These are phyloP conservation scores for Cryptosporidium ubiquitum DNA, from an alignment of 169 alveolate species.

Conservation along the genomic window DNA sequence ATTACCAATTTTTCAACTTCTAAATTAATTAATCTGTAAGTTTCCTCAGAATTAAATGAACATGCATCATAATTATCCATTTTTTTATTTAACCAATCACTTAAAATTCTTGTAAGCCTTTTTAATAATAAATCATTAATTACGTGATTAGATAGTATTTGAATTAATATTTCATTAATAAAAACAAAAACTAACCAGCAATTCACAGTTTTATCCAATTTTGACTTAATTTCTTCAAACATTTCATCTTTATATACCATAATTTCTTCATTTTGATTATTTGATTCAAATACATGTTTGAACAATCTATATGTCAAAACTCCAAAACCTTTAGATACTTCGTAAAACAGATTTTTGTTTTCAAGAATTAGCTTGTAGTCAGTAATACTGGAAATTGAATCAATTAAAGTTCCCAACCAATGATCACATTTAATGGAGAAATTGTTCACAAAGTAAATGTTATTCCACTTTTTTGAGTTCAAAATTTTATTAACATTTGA, in stretches of 20 bases:
- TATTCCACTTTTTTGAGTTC: constrained; percentile 9
- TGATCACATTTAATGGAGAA: background rate
- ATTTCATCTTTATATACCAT: background rate
- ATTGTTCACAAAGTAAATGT: background rate
- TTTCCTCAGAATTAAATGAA: background rate
- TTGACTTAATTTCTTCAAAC: constrained; percentile 1
- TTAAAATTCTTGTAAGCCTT: background rate
- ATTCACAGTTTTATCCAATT: background rate
- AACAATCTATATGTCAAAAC: constrained; percentile 16
- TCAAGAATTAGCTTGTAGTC: background rate
- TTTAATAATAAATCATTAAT: background rate
- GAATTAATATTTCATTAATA: constrained; percentile 5
- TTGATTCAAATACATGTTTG: background rate
- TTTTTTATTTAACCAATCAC: background rate
- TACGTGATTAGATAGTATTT: background rate
- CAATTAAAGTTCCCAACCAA: constrained; percentile 6
- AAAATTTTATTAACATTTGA: constrained; percentile 2
- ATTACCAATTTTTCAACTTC: constrained; percentile 38
- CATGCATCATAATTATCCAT: background rate
- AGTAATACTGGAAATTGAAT: background rate
- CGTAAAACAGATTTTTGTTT: constrained; percentile 5
- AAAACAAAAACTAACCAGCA: constrained; percentile 13
- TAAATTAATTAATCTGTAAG: constrained; percentile 2
- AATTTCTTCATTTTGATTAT: background rate
- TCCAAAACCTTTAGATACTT: background rate